Evolutionary conservation across 495 filamentous ascomycete genomes (phyloP), one percentile per base, ranked within the genome.

Genomic region (Diplogelasinospora grovesii): DNA sequence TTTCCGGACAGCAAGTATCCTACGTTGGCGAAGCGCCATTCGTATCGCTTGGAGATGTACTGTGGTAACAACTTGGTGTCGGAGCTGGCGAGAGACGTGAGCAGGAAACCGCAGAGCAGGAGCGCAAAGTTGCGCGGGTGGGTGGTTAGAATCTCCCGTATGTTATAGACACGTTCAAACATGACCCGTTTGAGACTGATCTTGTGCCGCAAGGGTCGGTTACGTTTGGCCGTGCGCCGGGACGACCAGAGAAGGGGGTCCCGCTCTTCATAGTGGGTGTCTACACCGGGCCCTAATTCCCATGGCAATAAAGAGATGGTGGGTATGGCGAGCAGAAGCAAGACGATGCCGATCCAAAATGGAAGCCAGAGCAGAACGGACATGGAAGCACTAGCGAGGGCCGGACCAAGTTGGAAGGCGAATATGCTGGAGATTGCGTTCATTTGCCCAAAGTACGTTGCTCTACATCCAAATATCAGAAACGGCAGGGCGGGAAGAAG

Each of bases 41-140:
- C 23, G 31, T 65, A 68, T 6, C 67, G 56, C 42, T 60, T 65
- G 5, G 66, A 68, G 40, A 68, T 64, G 37, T 65, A 70, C 22
- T 66, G 63, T n/a, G 64, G 49, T 8, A 70, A 45, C 13, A 70
- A 53, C 40, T 64, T 70, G 15, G 66, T 68, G 43, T 70, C 66
- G 39, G 66, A 65, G 44, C 60, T 64, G 11, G 65, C 65, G 30
- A 68, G 59, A n/a, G 65, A 60, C 21, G 65, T 65, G 22, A 67
- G 53, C 35, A 68, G 57, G 49, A 69, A 65, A 34, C 54, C 53
- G 21, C 52, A 14, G 2, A 69, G 61, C 4, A 69, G 46, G 16
- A 70, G 44, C 6, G 25, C 38, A 4, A 69, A 54, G 45, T 66
- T 64, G 22, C 21, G 39, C 15, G 49, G 25, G 7, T 46, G 49